Evolutionary conservation across 1,139 yeast genomes (phyloP).

Genomic region (Saccharomyces uvarum): DNA sequence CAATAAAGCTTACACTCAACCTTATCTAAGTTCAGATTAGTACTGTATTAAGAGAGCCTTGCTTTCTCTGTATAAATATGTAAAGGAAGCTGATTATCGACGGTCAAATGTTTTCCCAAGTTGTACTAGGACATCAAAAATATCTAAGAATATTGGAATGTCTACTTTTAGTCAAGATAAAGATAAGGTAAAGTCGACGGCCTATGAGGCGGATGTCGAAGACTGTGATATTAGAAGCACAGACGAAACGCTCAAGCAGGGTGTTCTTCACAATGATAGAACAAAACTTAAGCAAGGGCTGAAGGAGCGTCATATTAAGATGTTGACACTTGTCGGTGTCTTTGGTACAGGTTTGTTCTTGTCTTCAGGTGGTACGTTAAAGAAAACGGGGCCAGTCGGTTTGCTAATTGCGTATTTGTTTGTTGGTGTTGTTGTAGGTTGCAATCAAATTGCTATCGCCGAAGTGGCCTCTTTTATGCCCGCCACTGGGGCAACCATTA

Average conservation of each 20-base stretch:
- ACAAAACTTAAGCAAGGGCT: constrained; percentile 35
- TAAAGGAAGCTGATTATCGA: not conserved
- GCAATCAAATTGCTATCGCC: constrained; percentile 44
- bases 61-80: not conserved
- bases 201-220: not conserved
- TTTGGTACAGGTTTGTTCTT: constrained; percentile 50
- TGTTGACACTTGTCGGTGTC: constrained; percentile 51
- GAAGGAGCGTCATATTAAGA: constrained; percentile 48
- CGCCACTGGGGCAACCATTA: constrained; percentile 13
- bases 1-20: no score
- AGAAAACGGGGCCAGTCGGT: constrained; percentile 46
- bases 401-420: constrained; percentile 40
- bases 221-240: not conserved
- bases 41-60: no score
- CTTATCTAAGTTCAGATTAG: no score
- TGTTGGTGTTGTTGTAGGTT: constrained; percentile 37
- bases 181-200: not conserved
- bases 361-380: constrained; percentile 43
- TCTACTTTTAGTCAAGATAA: not conserved
- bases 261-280: constrained; percentile 13
- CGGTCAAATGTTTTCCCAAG: not conserved
- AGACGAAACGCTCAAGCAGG: not conserved
- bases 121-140: not conserved
- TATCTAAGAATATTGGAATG: not conserved
- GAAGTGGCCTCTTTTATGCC: constrained; percentile 60